Base-by-base conservation (phyloP, 169 alveolate species). In the Hepatocystis sp. region DNA sequence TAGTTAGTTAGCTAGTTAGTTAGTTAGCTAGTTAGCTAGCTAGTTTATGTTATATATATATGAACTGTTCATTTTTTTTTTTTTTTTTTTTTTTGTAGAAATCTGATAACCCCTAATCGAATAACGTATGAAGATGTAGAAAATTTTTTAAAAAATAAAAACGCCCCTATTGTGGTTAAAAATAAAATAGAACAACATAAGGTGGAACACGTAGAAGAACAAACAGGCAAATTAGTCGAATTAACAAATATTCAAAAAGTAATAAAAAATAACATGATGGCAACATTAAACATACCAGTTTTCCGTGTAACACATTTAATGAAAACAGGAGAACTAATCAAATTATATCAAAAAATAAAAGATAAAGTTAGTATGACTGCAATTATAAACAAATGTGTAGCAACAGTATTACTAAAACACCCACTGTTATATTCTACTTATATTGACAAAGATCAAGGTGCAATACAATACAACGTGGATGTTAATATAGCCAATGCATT, bases 401-500 rank as follows among this genome's bases (percentile, higher is more conserved):
- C 93, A n/a, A 55, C 61, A 21, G 85, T 89, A 1, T 67, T 90
- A 34, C 52, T 66, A 42, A 90, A 66, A 53, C 91, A 90, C 42
- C 94, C 93, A 17, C n/a, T 90, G 40, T 32, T 90, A 4, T 86
- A 86, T 49, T 90, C 94, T 1, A 84, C 91, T 17, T 90, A 47
- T 55, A 71, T 81, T 34, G 88, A 58, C 10, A 34, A 30, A 13
- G 84, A 49, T 3, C 34, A 84, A 4, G 91, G 91, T 4, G 36
- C 42, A 40, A 67, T 86, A 44, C 8, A 34, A 19, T 42, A 46
- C 30, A 84, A 90, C 4, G 52, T 49, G n/a, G 46, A 67, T 32
- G 84, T 86, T 15, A 55, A 90, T 40, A 53, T 90, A 17, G 94
- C 91, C 21, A 90, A 84, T 61, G 94, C 94, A 11, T 67, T 90